Base-by-base conservation (phyloP, 345 rosid genomes). In the Trapa incisa region DNA sequence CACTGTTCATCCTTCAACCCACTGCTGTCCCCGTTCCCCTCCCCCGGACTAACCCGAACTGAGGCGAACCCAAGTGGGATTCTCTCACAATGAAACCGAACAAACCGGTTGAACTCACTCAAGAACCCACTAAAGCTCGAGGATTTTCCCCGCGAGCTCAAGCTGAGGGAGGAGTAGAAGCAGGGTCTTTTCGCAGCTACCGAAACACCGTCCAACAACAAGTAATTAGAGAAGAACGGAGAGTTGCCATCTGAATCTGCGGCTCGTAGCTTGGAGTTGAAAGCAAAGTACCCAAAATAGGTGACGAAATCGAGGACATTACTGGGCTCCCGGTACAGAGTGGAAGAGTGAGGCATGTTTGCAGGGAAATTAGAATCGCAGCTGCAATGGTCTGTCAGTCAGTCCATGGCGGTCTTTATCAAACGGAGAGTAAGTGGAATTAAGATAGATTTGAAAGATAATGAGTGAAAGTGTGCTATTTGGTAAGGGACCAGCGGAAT, bases 11-110 rank as follows among this genome's bases (percentile, higher is more conserved):
- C 86, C 67, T 80, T 78, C 52, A 76, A 47, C 69, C 78, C 96
- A 47, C 73, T 83, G 69, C 62, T 67, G 15, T 58, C 56, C 9
- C 72, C 78, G 64, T 48, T 70, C 50, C 85, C 86, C 14, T 69
- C 52, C 14, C 77, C 82, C 37, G 89, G 73, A 65, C 81, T 77
- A 37, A 78, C 77, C 71, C 79, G 80, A 61, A 91, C 70, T 5
- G 99, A 84, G 47, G 88, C 96, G 50, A 95, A 87, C 64, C 89
- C 89, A 45, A 87, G 78, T 1, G 99, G 96, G 71, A 89, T 83
- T 68, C 85, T 91, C 66, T 83, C 88, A 62, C 88, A 85, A 45
- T 91, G 98, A 61, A 85, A 80, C 75, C 80, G 81, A 64, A 91
- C 74, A 29, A 76, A 81, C 70, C 80, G 79, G 47, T 91, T 89